Evolutionary conservation across 495 filamentous ascomycete species (phyloP).

Genomic region (Mytilinidion resinicola): DNA sequence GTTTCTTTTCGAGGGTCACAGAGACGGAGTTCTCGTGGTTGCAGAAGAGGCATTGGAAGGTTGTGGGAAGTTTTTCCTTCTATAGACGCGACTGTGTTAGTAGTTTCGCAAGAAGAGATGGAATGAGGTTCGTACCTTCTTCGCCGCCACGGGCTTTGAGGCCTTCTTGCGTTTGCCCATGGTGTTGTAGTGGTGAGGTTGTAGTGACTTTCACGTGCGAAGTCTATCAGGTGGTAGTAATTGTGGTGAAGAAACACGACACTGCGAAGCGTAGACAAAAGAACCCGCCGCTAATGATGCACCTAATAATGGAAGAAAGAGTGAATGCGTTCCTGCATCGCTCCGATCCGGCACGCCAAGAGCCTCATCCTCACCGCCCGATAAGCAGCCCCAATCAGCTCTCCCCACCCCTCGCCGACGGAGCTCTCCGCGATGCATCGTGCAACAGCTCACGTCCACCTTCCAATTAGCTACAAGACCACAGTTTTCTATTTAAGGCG

Average conservation of each 20-base stretch:
- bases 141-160: conserved; percentile 73
- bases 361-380: no score
- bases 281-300: no score
- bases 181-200: not conserved
- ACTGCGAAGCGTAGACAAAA: no score
- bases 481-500: not conserved
- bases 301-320: no score
- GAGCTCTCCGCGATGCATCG: no score
- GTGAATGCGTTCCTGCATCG: no score
- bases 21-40: conserved; percentile 90
- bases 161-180: conserved; percentile 93
- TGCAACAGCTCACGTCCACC: no score
- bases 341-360: no score
- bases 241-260: not conserved
- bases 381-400: no score
- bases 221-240: not conserved
- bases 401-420: no score
- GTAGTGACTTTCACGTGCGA: no score
- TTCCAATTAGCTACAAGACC: no score
- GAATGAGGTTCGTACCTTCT: conserved; percentile 55
- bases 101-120: not conserved
- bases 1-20: conserved; percentile 87
- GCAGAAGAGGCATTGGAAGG: conserved; percentile 96
- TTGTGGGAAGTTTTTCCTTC: conserved; percentile 80
- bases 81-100: conserved; percentile 35